Base-by-base conservation (phyloP, 305 asterid species). In the Fraxinus sp. region DNA sequence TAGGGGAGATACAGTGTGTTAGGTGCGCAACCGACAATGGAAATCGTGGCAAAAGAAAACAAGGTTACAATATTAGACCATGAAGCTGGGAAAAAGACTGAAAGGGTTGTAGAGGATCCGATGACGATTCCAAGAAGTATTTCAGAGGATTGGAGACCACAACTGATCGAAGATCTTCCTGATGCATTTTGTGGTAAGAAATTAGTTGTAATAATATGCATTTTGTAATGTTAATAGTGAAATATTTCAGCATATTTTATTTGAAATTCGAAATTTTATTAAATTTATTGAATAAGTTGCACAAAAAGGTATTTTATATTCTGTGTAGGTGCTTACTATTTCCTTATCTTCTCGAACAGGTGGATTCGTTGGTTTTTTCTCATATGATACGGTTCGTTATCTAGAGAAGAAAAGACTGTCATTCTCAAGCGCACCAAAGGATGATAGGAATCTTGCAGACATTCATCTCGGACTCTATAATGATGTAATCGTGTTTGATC, bases 291-390 rank as follows among this genome's bases (percentile, higher is more conserved):
- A 62, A 8, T 26, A 57, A 57, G 59, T 49, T n/a, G n/a, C 13
- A 41, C 13, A 41, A 3, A 39, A 11, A 39, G 46, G 13, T 8
- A 39, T 2, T 39, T 39, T 82, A 39, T n/a, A 32, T 18, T 16
- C 5, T 49, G 82, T n/a, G 35, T n/a, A 81, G 7, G 7, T 81
- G 44, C 57, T 33, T 73, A 85, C 22, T 7, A 28, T n/a, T 9
- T 41, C 13, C 14, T 41, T 8, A 3, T 9, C 14, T 2, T 41
- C 49, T 74, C 78, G 81, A 62, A 79, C 91, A 95, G 99, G 99
- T 86, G 99, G 99, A 82, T 95, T 98, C 98, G 94, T 94, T 81
- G 99, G 98, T 7, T 93, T 89, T 83, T 95, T 95, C 86, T 94
- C 99, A 10, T 95, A 95, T 33, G 98, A 94, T 79, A 90, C 97